A percentile compares a stretch with the other conserved stretches of the same genome.
phyloP scores from a whole-genome alignment of 2,329 filamentous ascomycete genomes.

The Xylariaceae sp. region DNA sequence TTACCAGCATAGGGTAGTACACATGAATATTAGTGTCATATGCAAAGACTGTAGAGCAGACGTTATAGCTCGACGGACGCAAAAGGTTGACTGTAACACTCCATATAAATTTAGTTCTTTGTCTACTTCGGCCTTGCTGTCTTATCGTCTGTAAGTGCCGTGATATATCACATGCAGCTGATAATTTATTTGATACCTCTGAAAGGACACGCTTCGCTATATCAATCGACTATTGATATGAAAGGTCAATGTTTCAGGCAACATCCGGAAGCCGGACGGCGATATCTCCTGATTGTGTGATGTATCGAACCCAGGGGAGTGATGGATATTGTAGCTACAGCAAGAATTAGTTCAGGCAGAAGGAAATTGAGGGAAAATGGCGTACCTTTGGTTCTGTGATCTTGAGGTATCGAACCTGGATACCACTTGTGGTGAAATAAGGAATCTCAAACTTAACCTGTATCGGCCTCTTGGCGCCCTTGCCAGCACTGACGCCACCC shows the following conservation, averaged over 20 bases:
- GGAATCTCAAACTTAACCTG: slow-evolving; percentile 99
- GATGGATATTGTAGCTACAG: slow-evolving; percentile 93
- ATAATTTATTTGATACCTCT: not conserved
- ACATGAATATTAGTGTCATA: too few relatives aligned
- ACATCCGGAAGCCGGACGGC: slow-evolving; percentile 93
- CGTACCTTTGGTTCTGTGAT: slow-evolving; percentile 98
- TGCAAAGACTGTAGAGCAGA: too few relatives aligned
- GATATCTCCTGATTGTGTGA: slow-evolving; percentile 97
- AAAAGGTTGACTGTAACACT: too few relatives aligned
- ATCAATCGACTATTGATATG: slow-evolving; percentile 32
- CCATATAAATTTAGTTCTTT: slow-evolving; percentile 27
- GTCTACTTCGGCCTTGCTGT: slow-evolving; percentile 13
- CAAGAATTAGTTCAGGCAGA: slow-evolving; percentile 18
- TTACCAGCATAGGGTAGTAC: too few relatives aligned
- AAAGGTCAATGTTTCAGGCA: slow-evolving; percentile 53
- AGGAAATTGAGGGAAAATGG: slow-evolving; percentile 18
- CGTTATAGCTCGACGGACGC: too few relatives aligned
- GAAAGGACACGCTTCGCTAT: slow-evolving; percentile 20
- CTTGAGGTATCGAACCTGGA: slow-evolving; percentile 97
- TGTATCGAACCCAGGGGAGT: slow-evolving; percentile 96
- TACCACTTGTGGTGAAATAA: slow-evolving; percentile 99
- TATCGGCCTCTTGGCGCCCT: slow-evolving; percentile 91
- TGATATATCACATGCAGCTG: slow-evolving; percentile 33
- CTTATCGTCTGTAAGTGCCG: too few relatives aligned
- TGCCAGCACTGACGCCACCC: slow-evolving; percentile 84